A percentile compares a stretch with the other conserved stretches of the same genome.
Evolutionary conservation across 73 alveolate genomes (phyloP).

Genomic region (Symbiodinium natans): DNA sequence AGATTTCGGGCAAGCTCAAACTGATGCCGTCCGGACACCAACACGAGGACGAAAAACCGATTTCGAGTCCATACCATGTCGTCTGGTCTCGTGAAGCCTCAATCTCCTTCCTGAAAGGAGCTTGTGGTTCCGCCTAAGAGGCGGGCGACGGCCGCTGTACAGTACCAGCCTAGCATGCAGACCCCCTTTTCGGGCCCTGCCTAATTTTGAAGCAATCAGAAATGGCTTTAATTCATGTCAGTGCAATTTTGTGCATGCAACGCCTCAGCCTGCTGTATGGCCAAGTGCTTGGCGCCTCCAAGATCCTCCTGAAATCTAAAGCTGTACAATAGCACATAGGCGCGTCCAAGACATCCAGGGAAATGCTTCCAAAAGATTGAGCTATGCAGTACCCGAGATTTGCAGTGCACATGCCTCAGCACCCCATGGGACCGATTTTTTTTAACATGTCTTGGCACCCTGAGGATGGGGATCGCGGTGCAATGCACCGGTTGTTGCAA

Average conservation of each 20-base stretch:
- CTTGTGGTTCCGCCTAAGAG: neutral
- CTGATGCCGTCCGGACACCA: too few species aligned
- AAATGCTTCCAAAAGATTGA: too few species aligned
- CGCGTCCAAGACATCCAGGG: neutral
- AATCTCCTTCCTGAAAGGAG: neutral
- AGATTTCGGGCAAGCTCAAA: too few species aligned
- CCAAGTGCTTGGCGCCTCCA: slow-evolving; percentile 2
- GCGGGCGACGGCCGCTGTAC: slow-evolving; percentile 2
- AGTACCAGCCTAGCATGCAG: slow-evolving; percentile 6
- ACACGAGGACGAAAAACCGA: neutral
- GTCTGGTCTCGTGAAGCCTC: neutral
- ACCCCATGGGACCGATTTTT: too few species aligned
- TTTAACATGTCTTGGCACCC: neutral
- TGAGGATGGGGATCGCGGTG: neutral
- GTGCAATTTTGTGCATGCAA: neutral
- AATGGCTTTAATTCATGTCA: too few species aligned
- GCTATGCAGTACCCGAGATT: too few species aligned
- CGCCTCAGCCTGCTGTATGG: neutral
- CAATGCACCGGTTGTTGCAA: slow-evolving; percentile 9
- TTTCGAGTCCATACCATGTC: neutral
- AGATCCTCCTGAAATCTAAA: neutral
- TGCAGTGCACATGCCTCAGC: too few species aligned
- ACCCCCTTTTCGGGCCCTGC: neutral
- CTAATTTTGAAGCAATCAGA: too few species aligned
- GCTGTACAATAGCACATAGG: neutral